Base-by-base conservation (phyloP, 1,284 basidiomycete genomes). In the Fomitiporia mediterranea region DNA sequence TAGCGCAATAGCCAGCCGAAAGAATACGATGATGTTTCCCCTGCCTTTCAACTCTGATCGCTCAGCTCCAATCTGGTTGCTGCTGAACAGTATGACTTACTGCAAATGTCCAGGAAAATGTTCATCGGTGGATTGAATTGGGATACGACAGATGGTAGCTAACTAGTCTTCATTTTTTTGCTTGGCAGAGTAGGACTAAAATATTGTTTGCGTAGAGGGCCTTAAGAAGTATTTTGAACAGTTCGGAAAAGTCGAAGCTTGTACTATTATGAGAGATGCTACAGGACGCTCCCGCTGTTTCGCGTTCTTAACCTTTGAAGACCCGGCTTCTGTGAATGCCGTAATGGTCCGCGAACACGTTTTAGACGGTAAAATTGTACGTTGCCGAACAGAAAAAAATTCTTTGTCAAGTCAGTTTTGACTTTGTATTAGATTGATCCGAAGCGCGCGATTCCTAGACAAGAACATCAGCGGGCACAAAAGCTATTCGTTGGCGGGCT, bases 371-470 rank as follows among this genome's bases (percentile, higher is more conserved):
- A 97, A 97, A 77, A 90, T 92, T 64, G 94, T 94, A 68, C 72
- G 89, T 75, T 21, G 21, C 46, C 19, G 30, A 39, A 25, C 38
- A 17, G n/a, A n/a, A n/a, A n/a, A n/a, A n/a, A n/a, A n/a, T n/a
- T n/a, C n/a, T n/a, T n/a, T n/a, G n/a, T n/a, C n/a, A n/a, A n/a
- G n/a, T n/a, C n/a, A n/a, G n/a, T n/a, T n/a, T n/a, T n/a, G n/a
- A n/a, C n/a, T n/a, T n/a, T n/a, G n/a, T n/a, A 35, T 56, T 70
- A 98, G 95, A 99, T 99, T 69, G 97, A 99, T 68, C 97, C 97
- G 9, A 99, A 99, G 74, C 87, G 96, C 57, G 97, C 97, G 4
- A 98, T 99, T 63, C 97, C 97, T 13, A 83, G 96, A 63, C 89
- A 93, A 67, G 94, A 97, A 63, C 91, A 95, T 66, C 91, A 94